Evolutionary conservation across 2,329 filamentous ascomycete genomes (phyloP), one percentile per base, ranked within the genome.

Genomic region (Cladosporium sp.): DNA sequence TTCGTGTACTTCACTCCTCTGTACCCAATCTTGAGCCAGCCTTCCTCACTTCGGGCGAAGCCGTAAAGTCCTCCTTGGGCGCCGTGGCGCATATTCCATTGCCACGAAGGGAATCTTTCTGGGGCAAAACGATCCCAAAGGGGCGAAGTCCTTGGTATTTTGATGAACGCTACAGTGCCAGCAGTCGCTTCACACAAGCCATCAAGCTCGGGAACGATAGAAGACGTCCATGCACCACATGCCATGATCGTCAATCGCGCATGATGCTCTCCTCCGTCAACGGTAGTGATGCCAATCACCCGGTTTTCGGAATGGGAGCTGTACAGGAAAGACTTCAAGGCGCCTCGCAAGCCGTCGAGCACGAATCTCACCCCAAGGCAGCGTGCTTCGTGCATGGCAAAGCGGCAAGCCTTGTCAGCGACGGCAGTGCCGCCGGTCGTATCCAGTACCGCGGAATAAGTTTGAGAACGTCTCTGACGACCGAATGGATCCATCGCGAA

Each of bases 1-100:
- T 81, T 79, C 1, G 78, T 28, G 9, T 28, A 28, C 25, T 83
- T 83, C 0, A 73, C 79, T 1, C 77, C 78, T 1, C 80, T 71
- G 53, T 79, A 83, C 1, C 78, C 80, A 56, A 83, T 75, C 63
- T 83, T 83, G 32, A 82, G 64, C 9, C 73, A 66, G 0, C 79
- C 78, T 1, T 76, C 62, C 1, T 73, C 68, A 20, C 75, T 73
- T 0, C 73, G 64, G 0, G 80, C 73, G 45, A 83, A 80, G 15
- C 79, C 79, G 60, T 81, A 80, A 0, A 81, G 67, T 1, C 77
- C 78, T 0, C 75, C 77, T 54, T 59, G 52, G n/a, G 57, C 24
- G 20, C 57, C 57, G 22, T 4, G 13, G 19, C 17, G 40, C 40
- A 45, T 45, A 24, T 45, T 45, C 17, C 17, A 45, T 13, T 20